Base-by-base conservation (phyloP, 164 flowering plant genomes). In the Kalanchoe fedtschenkoi region DNA sequence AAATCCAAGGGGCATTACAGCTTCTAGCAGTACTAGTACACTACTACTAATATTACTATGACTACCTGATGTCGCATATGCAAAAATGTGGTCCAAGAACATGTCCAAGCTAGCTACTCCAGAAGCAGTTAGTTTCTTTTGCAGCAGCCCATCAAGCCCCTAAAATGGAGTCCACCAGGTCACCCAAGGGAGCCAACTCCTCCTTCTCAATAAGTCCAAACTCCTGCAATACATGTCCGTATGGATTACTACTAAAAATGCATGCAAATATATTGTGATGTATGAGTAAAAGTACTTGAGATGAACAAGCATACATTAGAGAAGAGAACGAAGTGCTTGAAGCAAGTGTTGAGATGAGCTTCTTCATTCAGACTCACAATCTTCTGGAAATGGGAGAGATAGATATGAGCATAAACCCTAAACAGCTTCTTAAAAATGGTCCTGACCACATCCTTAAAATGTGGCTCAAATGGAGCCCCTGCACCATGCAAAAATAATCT, bases 271-370 rank as follows among this genome's bases (percentile, higher is more conserved):
- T 3, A 32, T 9, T 11, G 24, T 29, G 28, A 6, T 22, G 19
- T n/a, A n/a, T n/a, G n/a, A n/a, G n/a, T n/a, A n/a, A n/a, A n/a
- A n/a, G n/a, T n/a, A n/a, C n/a, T n/a, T n/a, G n/a, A n/a, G 26
- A 51, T 26, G 56, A 30, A 19, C 60, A 69, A 58, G 57, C 7
- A 68, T 84, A 90, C 97, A 79, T 78, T 77, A 33, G 99, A 87
- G 68, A 95, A 95, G 14, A 95, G 79, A 65, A 95, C 89, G 71
- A 95, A 95, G 82, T 95, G 99, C 84, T 95, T 95, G 87, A 95
- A 95, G 80, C 99, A 95, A 46, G 99, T 95, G 66, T 93, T 93
- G 44, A 93, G 76, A 80, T 93, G 99, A 58, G 99, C 99, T 69
- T 93, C 99, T 77, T 93, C 99, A 71, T 90, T 88, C 6, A 93